Evolutionary conservation across 2,329 filamentous ascomycete genomes (phyloP), one percentile per base, ranked within the genome.

Genomic region (Xylariaceae sp.): DNA sequence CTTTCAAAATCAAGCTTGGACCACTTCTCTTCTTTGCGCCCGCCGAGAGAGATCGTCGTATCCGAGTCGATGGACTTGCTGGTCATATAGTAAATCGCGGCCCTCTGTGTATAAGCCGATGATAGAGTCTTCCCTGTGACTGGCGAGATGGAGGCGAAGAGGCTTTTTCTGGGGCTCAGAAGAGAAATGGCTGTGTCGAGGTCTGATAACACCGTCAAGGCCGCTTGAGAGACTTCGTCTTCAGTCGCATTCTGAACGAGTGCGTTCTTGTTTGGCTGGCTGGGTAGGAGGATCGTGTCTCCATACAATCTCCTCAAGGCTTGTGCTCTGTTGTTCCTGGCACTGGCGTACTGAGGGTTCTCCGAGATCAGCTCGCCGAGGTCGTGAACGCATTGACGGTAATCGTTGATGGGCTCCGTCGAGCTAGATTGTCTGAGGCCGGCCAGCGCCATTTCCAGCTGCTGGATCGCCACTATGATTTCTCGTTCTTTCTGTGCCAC

Each of bases 281-380:
- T 70, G 23, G 71, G 66, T 42, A 85, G 71, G 18, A 87, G 73
- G 68, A 86, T 77, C 2, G 76, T 74, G 68, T 88, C 85, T 9
- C 86, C 86, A 63, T 87, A 85, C 58, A 85, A 73, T 52, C 87
- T 77, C 18, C 87, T 76, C 35, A 82, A 67, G 7, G 87, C 80
- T 71, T 92, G 89, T 2, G 87, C 89, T 53, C 88, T 81, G 73
- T 93, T 92, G 71, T 91, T 88, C 59, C 84, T 82, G 4, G 85
- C 87, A 63, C 87, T 89, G 18, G 88, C 88, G 72, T 92, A 92
- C 37, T 76, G 73, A 2, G 88, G 87, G 56, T 84, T 71, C 23
- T 81, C 73, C 2, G 75, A 68, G 47, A 91, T 82, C 37, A 91
- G 76, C 1, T 73, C 69, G 35, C 80, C 78, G 4, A 92, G 75